Evolutionary conservation across 352 stramenopile genomes (phyloP).

Genomic region (Stramenopiles sp.): DNA sequence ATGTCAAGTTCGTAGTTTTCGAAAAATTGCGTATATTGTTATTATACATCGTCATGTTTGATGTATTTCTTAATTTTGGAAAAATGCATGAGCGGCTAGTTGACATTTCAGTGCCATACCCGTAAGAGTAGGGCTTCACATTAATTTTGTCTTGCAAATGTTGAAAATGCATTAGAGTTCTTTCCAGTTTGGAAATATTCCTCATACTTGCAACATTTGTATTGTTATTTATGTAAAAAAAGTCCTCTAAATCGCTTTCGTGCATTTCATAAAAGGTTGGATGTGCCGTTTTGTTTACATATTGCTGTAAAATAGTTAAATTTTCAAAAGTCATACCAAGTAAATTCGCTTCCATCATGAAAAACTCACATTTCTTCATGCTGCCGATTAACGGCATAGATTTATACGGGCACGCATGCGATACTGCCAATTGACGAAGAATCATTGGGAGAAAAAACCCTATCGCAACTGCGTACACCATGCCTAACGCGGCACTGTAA

Average conservation of each 20-base stretch:
- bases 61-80: too few species aligned
- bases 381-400: background rate
- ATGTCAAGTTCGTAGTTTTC: too few species aligned
- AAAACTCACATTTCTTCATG: background rate
- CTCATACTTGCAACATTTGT: background rate
- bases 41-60: too few species aligned
- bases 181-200: background rate
- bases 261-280: background rate
- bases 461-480: background rate
- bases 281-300: background rate
- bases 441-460: background rate
- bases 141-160: too few species aligned
- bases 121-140: too few species aligned
- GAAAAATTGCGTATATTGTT: too few species aligned
- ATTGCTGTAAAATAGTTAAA: background rate
- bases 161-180: background rate
- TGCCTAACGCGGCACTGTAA: background rate
- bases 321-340: background rate
- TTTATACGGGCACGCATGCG: conserved; percentile 1
- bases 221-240: background rate
- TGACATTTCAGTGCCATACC: too few species aligned
- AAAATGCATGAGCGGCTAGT: too few species aligned
- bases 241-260: background rate
- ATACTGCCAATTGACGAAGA: background rate
- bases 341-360: background rate